A percentile compares a stretch with the other conserved stretches of the same genome.
These are phyloP conservation scores for Neoboletus brunneissimus DNA, from an alignment of 768 basidiomycete species.

Conservation along the genomic window DNA sequence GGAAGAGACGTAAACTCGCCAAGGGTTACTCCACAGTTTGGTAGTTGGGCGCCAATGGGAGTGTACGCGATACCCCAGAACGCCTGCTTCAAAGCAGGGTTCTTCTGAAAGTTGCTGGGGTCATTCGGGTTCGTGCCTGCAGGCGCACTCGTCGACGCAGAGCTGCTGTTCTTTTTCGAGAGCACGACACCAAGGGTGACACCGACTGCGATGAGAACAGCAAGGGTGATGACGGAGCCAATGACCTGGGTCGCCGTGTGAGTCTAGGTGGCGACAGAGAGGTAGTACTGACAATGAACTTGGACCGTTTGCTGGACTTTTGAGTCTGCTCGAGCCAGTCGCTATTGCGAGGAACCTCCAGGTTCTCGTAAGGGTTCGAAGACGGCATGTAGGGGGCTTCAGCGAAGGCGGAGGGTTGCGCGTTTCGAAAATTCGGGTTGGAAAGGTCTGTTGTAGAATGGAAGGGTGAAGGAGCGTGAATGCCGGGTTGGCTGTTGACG, in stretches of 20 bases:
- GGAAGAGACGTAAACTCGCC: constrained; percentile 23
- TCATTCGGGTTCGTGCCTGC: constrained; percentile 51
- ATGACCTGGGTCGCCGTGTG: constrained; percentile 43
- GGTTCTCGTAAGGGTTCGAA: constrained; percentile 32
- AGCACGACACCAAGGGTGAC: constrained; percentile 66
- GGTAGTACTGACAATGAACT: constrained; percentile 50
- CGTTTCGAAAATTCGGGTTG: constrained; percentile 25
- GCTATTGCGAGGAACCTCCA: constrained; percentile 33
- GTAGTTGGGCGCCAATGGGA: constrained; percentile 68
- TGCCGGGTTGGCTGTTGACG: constrained; percentile 32
- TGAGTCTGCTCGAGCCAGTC: constrained; percentile 41
- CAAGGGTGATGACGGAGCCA: constrained; percentile 44
- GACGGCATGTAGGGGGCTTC: constrained; percentile 25
- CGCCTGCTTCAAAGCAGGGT: constrained; percentile 62
- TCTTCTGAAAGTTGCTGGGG: constrained; percentile 74
- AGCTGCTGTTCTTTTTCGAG: constrained; percentile 47
- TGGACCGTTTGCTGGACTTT: constrained; percentile 41
- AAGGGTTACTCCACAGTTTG: constrained; percentile 58
- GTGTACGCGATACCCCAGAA: constrained; percentile 92
- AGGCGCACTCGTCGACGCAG: constrained; percentile 16
- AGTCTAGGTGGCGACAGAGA: neutral
- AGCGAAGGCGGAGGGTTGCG: constrained; percentile 23
- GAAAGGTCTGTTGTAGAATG: constrained; percentile 19
- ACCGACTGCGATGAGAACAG: constrained; percentile 53
- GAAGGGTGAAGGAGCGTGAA: constrained; percentile 36